Evolutionary conservation across 2,329 filamentous ascomycete genomes (phyloP), one percentile per base, ranked within the genome.

Genomic region (Seiridium cupressi): DNA sequence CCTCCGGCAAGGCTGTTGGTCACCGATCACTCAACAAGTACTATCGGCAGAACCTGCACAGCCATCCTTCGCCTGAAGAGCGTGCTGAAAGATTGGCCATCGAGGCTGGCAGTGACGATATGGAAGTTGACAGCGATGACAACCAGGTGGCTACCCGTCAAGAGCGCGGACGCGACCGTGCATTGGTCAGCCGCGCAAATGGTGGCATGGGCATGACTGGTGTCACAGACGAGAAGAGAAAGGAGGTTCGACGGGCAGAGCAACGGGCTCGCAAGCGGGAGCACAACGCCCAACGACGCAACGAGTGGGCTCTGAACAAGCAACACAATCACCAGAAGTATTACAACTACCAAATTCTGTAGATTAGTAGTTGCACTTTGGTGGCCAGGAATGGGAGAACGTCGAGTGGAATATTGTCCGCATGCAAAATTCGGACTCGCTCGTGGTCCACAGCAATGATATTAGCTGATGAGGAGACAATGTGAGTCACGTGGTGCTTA

Each of bases 31-130:
- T 97, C 58, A 89, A 91, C 71, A 88, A 85, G 66, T 98, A 98
- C 77, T 99, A 88, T 79, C 89, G 92, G 61, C 95, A 99, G 78
- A 98, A 98, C 76, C 81, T 99, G 48, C 88, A 90, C 75, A 91
- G 87, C 74, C 89, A 97, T 73, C 93, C 93, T 2, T 88, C 90
- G 2, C 79, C 88, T 0, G 89, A 90, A 61, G 93, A 97, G 76
- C 89, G 91, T 58, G 82, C 85, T 60, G 84, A 89, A 66, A 87
- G 86, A 67, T 80, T 89, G 61, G 83, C 86, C 4, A 84, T 91
- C 60, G 84, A 89, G 63, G 71, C 62, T 3, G 70, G 72, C 55
- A 64, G 61, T 36, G 59, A 76, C 42, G 73, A 67, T 10, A 76
- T 76, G 53, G 79, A 80, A 7, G 70, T 70, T 6, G 68, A 72